These are phyloP conservation scores for Emergomyces africanus DNA, from an alignment of 2,329 filamentous ascomycete genomes.

Conservation along the genomic window DNA sequence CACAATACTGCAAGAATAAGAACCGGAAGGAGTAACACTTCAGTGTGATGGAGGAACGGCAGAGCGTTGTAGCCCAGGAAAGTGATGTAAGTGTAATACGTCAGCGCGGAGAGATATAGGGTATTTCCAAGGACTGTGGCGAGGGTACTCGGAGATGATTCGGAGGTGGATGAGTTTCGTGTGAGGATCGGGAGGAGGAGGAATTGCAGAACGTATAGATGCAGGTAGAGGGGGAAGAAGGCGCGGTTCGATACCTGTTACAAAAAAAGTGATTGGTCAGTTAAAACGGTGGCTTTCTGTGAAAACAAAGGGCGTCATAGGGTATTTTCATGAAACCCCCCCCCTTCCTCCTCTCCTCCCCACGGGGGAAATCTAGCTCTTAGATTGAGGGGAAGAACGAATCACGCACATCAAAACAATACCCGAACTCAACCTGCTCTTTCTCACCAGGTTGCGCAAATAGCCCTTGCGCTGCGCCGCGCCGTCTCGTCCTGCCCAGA, in stretches of 20 bases:
- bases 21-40: constrained; percentile 50
- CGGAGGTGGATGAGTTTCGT: constrained; percentile 36
- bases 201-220: constrained; percentile 55
- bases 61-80: constrained; percentile 58
- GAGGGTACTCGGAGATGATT: constrained; percentile 30
- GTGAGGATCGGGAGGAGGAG: constrained; percentile 49
- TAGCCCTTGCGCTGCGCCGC: constrained; percentile 39
- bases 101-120: constrained; percentile 51
- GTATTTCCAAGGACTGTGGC: constrained; percentile 50
- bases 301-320: too few relatives aligned
- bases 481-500: constrained; percentile 13
- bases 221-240: constrained; percentile 55
- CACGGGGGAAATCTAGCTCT: too few relatives aligned
- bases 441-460: constrained; percentile 44
- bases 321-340: too few relatives aligned
- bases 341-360: too few relatives aligned
- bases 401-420: constrained; percentile 51
- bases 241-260: constrained; percentile 49
- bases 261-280: too few relatives aligned
- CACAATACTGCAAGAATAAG: constrained; percentile 48
- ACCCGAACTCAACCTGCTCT: constrained; percentile 55
- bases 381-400: too few relatives aligned
- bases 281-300: too few relatives aligned
- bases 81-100: constrained; percentile 56
- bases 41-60: constrained; percentile 54